phyloP scores from a whole-genome alignment of 257 asterid genomes.

The Ajuga chamaepitys region DNA sequence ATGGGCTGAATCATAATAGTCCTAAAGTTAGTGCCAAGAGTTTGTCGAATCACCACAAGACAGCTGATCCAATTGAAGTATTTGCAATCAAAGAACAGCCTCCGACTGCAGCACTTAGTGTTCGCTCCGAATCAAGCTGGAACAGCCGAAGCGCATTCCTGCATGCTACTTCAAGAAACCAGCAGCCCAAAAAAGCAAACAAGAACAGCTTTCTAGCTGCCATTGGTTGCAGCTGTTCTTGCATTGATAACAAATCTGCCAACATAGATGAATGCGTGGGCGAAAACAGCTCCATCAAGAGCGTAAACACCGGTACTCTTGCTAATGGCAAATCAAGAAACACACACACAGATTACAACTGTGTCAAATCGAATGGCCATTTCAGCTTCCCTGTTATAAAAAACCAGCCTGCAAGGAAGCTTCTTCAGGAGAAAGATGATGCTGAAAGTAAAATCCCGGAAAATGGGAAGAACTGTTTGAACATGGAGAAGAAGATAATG shows the following conservation, averaged over 20 bases:
- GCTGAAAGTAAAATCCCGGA: slow-evolving; percentile 20
- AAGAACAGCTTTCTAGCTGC: slow-evolving; percentile 48
- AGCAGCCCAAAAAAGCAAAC: slow-evolving; percentile 22
- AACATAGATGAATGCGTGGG: slow-evolving; percentile 20
- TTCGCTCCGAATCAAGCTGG: slow-evolving; percentile 44
- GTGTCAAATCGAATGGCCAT: neutral
- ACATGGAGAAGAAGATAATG: slow-evolving; percentile 30
- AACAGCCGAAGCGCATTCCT: slow-evolving; percentile 55
- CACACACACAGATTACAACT: neutral
- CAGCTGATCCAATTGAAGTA: slow-evolving; percentile 22
- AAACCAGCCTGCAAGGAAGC: no score
- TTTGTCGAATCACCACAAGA: slow-evolving; percentile 17
- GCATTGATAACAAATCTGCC: slow-evolving; percentile 45
- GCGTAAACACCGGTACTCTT: neutral
- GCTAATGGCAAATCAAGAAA: slow-evolving; percentile 14
- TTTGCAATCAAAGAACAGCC: slow-evolving; percentile 18
- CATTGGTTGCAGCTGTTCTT: slow-evolving; percentile 57
- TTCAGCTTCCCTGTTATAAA: slow-evolving; percentile 24
- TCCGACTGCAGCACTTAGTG: slow-evolving; percentile 32
- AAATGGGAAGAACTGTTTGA: slow-evolving; percentile 8
- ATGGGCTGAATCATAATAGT: slow-evolving; percentile 17
- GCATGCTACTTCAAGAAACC: slow-evolving; percentile 26
- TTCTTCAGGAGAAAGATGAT: slow-evolving; percentile 24
- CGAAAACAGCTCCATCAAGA: slow-evolving; percentile 18
- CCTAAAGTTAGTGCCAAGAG: slow-evolving; percentile 13